Evolutionary conservation across 202 grass and related monocot genomes (phyloP), one percentile per base, ranked within the genome.

Genomic region (Sporobolus alterniflorus): DNA sequence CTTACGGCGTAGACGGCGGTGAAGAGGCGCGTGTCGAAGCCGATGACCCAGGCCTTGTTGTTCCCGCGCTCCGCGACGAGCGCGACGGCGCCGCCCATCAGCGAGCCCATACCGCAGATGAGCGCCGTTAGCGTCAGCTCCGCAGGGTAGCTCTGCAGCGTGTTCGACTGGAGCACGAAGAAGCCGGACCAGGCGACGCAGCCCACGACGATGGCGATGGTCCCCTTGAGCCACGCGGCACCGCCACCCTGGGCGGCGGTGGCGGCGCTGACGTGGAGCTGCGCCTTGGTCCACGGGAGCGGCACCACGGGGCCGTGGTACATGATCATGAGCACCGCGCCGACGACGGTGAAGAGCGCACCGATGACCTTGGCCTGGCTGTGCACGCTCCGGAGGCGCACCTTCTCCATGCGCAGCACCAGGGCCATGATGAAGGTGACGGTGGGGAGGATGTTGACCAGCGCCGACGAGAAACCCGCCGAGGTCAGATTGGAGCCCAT

Each of bases 161-260:
- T 93, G 80, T 90, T 94, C 28, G 77, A 81, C 93, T 96, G 96
- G 60, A 99, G 88, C 13, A 99, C 82, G 93, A 94, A 99, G 93
- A 99, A 99, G 18, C 83, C 83, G 9, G 89, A 80, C 93, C 96
- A 99, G 80, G 77, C 85, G 42, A 96, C 30, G 89, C 91, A 93
- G 67, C 89, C 85, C 17, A 31, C 43, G 22, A 99, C 39, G 17
- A 92, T 48, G 83, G 87, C 83, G 60, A 99, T 36, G 16, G 89
- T 99, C 4, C 96, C 96, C 59, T 68, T 85, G 49, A 99, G 89
- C 85, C 88, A 94, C 36, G 12, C 57, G 57, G 57, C 26, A 14
- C 79, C 77, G 73, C 60, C 22, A 32, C 75, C 64, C 8, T 22
- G 8, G 6, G 26, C 64, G 36, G 80, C 76, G 41, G 62, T 69